Percentiles rank a stretch among this genome's conserved stretches.
phyloP scores from a whole-genome alignment of 257 asterid species.

The Gentiana macrophylla region DNA sequence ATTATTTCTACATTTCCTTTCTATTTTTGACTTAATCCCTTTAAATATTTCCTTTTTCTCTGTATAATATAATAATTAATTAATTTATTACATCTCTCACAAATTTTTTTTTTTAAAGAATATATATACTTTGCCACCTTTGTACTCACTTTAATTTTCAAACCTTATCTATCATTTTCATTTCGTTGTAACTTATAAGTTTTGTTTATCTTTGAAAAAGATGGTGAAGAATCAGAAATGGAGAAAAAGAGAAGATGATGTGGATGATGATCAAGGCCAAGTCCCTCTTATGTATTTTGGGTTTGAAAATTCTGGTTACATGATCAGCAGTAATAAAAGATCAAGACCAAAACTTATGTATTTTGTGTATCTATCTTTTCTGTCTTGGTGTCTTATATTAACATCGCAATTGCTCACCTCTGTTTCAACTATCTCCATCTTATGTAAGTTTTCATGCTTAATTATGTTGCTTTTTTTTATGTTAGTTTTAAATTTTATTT shows the following conservation, averaged over 20 bases:
- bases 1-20: too few species aligned
- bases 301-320: constrained; percentile 22
- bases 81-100: too few species aligned
- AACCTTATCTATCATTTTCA: not conserved
- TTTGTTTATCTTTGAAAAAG: not conserved
- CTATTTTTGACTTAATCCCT: too few species aligned
- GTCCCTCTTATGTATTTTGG: constrained; percentile 28
- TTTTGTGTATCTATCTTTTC: constrained; percentile 28
- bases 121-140: too few species aligned
- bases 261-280: constrained; percentile 45
- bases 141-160: too few species aligned
- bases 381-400: constrained; percentile 53
- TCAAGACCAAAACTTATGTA: constrained; percentile 38
- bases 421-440: constrained; percentile 25
- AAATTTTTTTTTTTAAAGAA: too few species aligned
- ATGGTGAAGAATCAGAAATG: constrained; percentile 26
- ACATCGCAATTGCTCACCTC: constrained; percentile 37
- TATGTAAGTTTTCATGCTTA: constrained; percentile 33
- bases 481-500: not conserved
- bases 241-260: constrained; percentile 23
- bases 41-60: too few species aligned
- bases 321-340: constrained; percentile 20
- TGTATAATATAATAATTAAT: too few species aligned
- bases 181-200: not conserved
- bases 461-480: constrained; percentile 9